Percentiles rank a stretch among this genome's conserved stretches.
Evolutionary conservation across 176 grass and related monocot genomes (phyloP).

Genomic region (Oryza glaberrima): DNA sequence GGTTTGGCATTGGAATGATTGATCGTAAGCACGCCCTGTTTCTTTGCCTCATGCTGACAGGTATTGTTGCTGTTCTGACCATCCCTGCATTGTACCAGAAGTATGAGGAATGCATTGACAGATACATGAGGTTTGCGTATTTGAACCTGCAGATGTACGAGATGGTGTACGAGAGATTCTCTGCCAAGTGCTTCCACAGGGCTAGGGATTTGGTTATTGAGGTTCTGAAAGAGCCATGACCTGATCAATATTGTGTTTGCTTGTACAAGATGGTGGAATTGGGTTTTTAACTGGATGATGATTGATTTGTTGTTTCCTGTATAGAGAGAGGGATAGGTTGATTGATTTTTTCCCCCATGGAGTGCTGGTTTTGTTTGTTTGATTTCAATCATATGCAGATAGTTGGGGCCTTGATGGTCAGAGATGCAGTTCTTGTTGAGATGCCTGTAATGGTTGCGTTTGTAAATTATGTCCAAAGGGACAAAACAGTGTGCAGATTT

Average conservation of each 20-base stretch:
- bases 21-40: background rate
- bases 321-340: background rate
- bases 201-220: conserved; percentile 50
- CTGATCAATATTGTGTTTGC: background rate
- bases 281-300: no score
- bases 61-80: conserved; percentile 51
- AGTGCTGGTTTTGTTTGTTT: background rate
- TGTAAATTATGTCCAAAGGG: background rate
- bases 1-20: background rate
- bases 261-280: background rate
- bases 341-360: background rate
- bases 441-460: background rate
- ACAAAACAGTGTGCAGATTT: background rate
- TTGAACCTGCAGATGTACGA: conserved; percentile 74
- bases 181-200: conserved; percentile 52
- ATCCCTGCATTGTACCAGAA: conserved; percentile 74
- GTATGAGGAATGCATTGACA: conserved; percentile 56
- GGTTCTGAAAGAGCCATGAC: conserved; percentile 57
- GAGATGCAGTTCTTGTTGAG: background rate
- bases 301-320: background rate
- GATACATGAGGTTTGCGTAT: conserved; percentile 44
- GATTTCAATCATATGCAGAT: background rate
- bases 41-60: conserved; percentile 41
- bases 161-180: conserved; percentile 59
- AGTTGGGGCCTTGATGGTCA: background rate